phyloP scores from a whole-genome alignment of 371 early-diverging fungal genomes.

The Cokeromyces recurvatus region DNA sequence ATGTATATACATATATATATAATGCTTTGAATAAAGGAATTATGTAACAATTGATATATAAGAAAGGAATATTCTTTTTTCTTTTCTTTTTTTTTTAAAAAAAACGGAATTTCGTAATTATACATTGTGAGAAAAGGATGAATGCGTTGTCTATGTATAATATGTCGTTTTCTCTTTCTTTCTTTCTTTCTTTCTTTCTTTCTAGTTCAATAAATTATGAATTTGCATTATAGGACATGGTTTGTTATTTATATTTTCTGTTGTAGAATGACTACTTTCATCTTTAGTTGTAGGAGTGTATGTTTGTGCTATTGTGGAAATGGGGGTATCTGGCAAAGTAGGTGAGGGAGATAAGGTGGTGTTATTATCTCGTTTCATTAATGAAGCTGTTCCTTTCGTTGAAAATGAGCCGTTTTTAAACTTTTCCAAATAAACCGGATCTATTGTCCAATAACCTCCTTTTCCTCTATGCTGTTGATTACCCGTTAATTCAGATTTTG shows the following conservation, averaged over 20 bases:
- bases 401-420: conserved; percentile 32
- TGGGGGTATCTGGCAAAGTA: conserved; percentile 6
- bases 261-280: background rate
- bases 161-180: too few species aligned
- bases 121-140: too few species aligned
- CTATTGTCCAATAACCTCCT: conserved; percentile 60
- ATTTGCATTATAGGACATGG: conserved; percentile 9
- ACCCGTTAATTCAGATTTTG: conserved; percentile 51
- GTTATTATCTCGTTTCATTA: background rate
- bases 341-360: background rate
- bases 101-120: too few species aligned
- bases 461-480: conserved; percentile 29
- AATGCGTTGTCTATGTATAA: too few species aligned
- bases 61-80: too few species aligned
- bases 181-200: background rate
- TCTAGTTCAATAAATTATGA: conserved; percentile 5
- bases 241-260: too few species aligned
- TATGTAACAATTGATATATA: too few species aligned
- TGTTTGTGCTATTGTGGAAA: too few species aligned
- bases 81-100: too few species aligned
- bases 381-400: too few species aligned
- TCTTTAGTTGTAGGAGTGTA: background rate
- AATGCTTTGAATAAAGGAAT: too few species aligned
- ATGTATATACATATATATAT: too few species aligned
- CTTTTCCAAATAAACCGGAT: conserved; percentile 26